Evolutionary conservation across 306 rosid species (phyloP), one percentile per base, ranked within the genome.

Genomic region (Arachis hypogaea): DNA sequence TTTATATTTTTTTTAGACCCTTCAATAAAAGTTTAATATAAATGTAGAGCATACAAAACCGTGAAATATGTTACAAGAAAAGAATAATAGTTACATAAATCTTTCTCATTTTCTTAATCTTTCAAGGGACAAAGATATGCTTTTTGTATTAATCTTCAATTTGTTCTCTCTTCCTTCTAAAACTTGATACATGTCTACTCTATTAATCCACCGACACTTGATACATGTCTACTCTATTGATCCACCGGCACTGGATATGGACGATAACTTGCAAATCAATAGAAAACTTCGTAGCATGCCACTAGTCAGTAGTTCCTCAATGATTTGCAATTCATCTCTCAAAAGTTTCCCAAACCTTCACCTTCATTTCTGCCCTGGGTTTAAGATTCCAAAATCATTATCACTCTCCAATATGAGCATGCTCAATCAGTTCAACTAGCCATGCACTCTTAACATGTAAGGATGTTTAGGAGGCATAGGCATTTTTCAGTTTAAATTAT

Each of bases 231-330:
- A 14, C 14, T 14, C 14, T 14, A 14, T 14, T 14, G 14, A 14
- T 14, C 14, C 14, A 14, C 14, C 14, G 14, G 14, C 14, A 14
- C 2, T 45, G 9, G 9, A 7, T 71, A 93, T 81, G 45, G 96
- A 85, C 5, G 85, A 59, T 50, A 88, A 97, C 33, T 85, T 88
- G 88, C 97, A 91, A 76, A 89, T 63, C 6, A 41, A 80, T 3
- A 93, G 94, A 64, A 86, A 68, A 88, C 81, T 77, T 86, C 86
- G 82, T 77, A 89, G 78, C 94, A 93, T 5, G 98, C 94, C 28
- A 22, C 28, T 22, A 14, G 1, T 22, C 54, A 86, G 87, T 7
- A 82, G 72, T 8, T 88, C 87, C 52, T 72, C 49, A 62, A 84
- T 88, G 0, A 73, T 61, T 45, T 60, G 85, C 57, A 93, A 81